Conservation (phyloP, 345 rosid genomes). For the Gossypium raimondii region DNA sequence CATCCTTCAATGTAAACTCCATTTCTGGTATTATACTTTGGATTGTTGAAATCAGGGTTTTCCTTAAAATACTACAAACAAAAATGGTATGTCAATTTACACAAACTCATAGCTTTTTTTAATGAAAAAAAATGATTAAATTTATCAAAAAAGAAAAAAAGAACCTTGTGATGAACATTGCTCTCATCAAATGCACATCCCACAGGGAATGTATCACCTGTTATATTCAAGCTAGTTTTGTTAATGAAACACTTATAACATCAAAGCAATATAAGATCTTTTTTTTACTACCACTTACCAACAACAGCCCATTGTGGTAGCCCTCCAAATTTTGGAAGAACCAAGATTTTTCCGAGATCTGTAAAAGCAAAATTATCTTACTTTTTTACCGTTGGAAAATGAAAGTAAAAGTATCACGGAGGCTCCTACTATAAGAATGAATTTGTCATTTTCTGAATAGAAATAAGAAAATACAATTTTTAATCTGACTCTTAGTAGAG, state of each 20-base stretch:
- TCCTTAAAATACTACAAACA: conserved; percentile 48
- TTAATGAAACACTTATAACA: background rate
- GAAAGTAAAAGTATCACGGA: no score
- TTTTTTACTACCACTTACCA: conserved; percentile 15
- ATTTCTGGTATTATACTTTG: conserved; percentile 41
- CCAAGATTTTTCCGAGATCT: conserved; percentile 46
- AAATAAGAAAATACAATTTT: no score
- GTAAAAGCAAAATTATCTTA: background rate
- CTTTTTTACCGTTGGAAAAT: background rate
- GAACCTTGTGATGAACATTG: conserved; percentile 41
- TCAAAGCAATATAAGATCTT: background rate
- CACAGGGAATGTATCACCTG: conserved; percentile 47
- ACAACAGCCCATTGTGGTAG: conserved; percentile 50
- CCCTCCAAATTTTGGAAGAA: conserved; percentile 32
- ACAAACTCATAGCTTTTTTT: background rate
- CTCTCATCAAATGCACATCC: conserved; percentile 45
- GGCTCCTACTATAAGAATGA: no score
- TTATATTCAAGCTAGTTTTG: background rate
- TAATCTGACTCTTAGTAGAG: no score
- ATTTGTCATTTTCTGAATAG: no score
- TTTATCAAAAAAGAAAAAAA: background rate
- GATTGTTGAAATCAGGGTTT: conserved; percentile 47
- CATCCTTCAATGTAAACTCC: conserved; percentile 53
- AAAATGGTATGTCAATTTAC: background rate
- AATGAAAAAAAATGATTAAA: background rate